Percentiles rank a stretch among this genome's conserved stretches.
Evolutionary conservation across 768 basidiomycete genomes (phyloP).

Genomic region (Ramaria sp.): DNA sequence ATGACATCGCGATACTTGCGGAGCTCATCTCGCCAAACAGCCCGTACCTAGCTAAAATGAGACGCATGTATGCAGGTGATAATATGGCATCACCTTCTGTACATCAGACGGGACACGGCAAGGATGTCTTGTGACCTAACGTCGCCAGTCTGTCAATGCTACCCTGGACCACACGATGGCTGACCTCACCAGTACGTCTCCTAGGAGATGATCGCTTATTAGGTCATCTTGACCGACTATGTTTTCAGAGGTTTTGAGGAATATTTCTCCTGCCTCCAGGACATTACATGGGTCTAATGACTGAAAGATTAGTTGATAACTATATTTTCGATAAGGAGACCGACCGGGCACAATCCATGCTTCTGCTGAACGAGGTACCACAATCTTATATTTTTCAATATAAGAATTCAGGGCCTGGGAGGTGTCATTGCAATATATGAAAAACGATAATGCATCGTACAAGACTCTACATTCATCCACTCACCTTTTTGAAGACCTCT

Average conservation of each 20-base stretch:
- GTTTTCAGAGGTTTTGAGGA: slow-evolving; percentile 39
- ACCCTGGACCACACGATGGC: not conserved
- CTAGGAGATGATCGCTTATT: slow-evolving; percentile 38
- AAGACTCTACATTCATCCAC: not conserved
- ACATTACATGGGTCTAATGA: slow-evolving; percentile 40
- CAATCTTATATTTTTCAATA: slow-evolving; percentile 34
- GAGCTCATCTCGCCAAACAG: slow-evolving; percentile 42
- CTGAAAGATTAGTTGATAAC: not conserved
- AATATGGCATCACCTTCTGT: slow-evolving; percentile 35
- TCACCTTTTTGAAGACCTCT: slow-evolving; percentile 30
- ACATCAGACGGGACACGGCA: slow-evolving; percentile 62
- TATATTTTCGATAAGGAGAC: not conserved
- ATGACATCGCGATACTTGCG: slow-evolving; percentile 46
- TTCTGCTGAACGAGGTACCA: slow-evolving; percentile 46
- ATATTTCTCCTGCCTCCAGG: slow-evolving; percentile 44
- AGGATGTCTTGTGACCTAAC: slow-evolving; percentile 51
- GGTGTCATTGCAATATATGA: not conserved
- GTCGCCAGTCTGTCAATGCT: not conserved
- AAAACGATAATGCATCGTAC: not conserved
- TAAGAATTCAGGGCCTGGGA: slow-evolving; percentile 27
- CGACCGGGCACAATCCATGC: slow-evolving; percentile 53
- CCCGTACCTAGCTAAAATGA: slow-evolving; percentile 33
- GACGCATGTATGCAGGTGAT: not conserved
- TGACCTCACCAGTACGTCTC: slow-evolving; percentile 42
- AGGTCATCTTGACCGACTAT: slow-evolving; percentile 33